Conservation (phyloP, 352 stramenopile genomes). For the Phytophthora hibernalis region DNA sequence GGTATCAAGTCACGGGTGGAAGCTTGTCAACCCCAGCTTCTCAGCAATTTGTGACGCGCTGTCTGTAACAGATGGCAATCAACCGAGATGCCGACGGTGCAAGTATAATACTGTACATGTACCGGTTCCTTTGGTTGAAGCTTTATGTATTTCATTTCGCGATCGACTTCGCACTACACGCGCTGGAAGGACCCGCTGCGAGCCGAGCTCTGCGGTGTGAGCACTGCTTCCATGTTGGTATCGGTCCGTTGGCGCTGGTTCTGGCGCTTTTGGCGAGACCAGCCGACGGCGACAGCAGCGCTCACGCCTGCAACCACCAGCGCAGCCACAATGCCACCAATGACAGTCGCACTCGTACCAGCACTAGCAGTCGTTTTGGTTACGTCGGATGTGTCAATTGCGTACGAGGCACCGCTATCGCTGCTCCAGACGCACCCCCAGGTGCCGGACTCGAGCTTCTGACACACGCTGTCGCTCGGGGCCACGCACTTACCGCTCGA, state of each 20-base stretch:
- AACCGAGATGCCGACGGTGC: neutral
- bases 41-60: slow-evolving; percentile 22
- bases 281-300: slow-evolving; percentile 11
- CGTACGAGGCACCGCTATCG: slow-evolving; percentile 14
- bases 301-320: slow-evolving; percentile 14
- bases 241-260: neutral
- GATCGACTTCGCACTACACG: slow-evolving; percentile 11
- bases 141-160: neutral
- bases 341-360: neutral
- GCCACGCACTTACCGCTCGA: slow-evolving; percentile 51
- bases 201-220: slow-evolving; percentile 19
- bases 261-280: slow-evolving; percentile 25
- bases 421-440: slow-evolving; percentile 61
- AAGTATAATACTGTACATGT: no score
- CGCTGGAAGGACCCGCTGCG: slow-evolving; percentile 22
- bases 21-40: neutral
- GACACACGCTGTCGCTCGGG: slow-evolving; percentile 45
- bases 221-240: slow-evolving; percentile 1
- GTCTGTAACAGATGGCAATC: slow-evolving; percentile 9
- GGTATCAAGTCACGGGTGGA: neutral
- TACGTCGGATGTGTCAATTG: slow-evolving; percentile 18
- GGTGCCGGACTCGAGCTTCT: slow-evolving; percentile 56
- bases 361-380: neutral
- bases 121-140: neutral
- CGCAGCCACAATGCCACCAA: slow-evolving; percentile 5